These are phyloP conservation scores for Fusarium mangiferae DNA, from an alignment of 2,329 filamentous ascomycete species.

Conservation along the genomic window DNA sequence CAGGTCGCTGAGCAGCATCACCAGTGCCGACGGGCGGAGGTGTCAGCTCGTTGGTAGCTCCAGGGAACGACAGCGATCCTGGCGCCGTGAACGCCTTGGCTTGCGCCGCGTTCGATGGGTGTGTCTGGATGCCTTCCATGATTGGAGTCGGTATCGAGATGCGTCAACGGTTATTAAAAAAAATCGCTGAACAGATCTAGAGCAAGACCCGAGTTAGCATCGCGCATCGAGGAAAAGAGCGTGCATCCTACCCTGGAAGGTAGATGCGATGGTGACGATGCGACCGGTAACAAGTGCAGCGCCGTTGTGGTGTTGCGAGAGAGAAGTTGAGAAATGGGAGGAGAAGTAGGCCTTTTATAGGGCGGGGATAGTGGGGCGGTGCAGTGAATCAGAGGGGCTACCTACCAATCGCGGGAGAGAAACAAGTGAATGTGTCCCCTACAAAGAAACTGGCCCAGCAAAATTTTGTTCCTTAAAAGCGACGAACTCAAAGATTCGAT, in stretches of 20 bases:
- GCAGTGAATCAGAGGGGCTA: constrained; percentile 41
- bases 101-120: constrained; percentile 90
- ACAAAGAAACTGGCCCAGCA: constrained; percentile 53
- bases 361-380: constrained; percentile 32
- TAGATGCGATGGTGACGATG: constrained; percentile 29
- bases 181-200: constrained; percentile 50
- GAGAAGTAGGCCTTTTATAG: constrained; percentile 44
- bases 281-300: neutral
- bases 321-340: constrained; percentile 32
- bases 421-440: constrained; percentile 99
- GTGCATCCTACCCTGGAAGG: constrained; percentile 34
- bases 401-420: constrained; percentile 84
- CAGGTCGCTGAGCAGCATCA: constrained; percentile 56
- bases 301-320: constrained; percentile 34
- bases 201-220: constrained; percentile 41
- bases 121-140: constrained; percentile 92
- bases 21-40: constrained; percentile 77
- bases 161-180: constrained; percentile 26
- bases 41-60: constrained; percentile 83
- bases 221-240: constrained; percentile 3
- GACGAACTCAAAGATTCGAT: constrained; percentile 33
- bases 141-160: constrained; percentile 50
- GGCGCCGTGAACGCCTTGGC: constrained; percentile 96
- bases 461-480: constrained; percentile 33
- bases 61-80: constrained; percentile 91